Conservation (phyloP, 2,329 filamentous ascomycete species). For the Alternaria metachromatica region DNA sequence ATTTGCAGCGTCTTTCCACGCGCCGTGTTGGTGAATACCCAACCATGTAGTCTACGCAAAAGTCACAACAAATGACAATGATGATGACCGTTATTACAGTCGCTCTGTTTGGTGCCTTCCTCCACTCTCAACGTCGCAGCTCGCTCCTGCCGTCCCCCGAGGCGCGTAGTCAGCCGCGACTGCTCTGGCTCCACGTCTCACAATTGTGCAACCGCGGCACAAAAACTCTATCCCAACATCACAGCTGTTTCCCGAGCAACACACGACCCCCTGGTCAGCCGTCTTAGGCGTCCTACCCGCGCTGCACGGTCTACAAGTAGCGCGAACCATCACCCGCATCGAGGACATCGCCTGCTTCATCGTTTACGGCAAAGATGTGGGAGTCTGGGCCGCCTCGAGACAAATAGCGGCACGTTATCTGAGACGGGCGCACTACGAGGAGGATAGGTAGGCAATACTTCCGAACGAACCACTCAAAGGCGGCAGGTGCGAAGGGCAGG, state of each 20-base stretch:
- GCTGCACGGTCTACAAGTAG: constrained; percentile 37
- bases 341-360: constrained; percentile 26
- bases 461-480: constrained; percentile 27
- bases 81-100: constrained; percentile 11
- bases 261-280: constrained; percentile 6
- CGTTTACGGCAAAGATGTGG: constrained; percentile 18
- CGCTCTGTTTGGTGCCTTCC: not conserved
- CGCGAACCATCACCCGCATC: constrained; percentile 44
- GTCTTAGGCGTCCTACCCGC: constrained; percentile 27
- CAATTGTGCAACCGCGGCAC: constrained; percentile 9
- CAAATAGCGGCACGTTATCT: constrained; percentile 27
- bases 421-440: constrained; percentile 18
- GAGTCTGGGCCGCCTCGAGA: constrained; percentile 12
- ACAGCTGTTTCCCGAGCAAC: constrained; percentile 14
- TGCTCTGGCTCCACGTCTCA: constrained; percentile 5
- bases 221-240: constrained; percentile 29
- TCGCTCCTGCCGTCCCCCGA: constrained; percentile 1
- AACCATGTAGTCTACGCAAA: constrained; percentile 48
- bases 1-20: constrained; percentile 38
- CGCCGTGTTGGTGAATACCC: constrained; percentile 21
- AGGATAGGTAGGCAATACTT: constrained; percentile 19
- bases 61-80: constrained; percentile 28
- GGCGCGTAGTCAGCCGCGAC: constrained; percentile 5
- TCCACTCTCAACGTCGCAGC: not conserved
- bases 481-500: constrained; percentile 34